Evolutionary conservation across 176 grass and related monocot species (phyloP).

Genomic region (Aegilops sharonensis): DNA sequence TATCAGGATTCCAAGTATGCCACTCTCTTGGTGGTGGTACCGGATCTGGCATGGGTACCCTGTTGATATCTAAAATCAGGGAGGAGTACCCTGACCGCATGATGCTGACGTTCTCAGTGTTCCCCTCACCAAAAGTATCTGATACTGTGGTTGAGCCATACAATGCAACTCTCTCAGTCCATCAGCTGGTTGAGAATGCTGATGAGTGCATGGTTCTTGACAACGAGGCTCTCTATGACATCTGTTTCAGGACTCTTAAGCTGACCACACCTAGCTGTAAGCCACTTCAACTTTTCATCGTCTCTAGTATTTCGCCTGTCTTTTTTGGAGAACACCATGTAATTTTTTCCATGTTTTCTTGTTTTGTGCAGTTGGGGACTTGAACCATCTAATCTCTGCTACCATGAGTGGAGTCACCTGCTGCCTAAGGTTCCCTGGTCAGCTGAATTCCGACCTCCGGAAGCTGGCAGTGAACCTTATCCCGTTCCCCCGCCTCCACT

Average conservation of each 20-base stretch:
- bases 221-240: slow-evolving; percentile 16
- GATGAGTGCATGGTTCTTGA: slow-evolving; percentile 20
- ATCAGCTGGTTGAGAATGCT: slow-evolving; percentile 16
- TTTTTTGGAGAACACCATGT: too few species aligned
- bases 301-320: not conserved
- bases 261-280: slow-evolving; percentile 19
- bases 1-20: slow-evolving; percentile 17
- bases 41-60: slow-evolving; percentile 5
- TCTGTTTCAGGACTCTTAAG: slow-evolving; percentile 22
- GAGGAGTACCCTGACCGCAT: slow-evolving; percentile 23
- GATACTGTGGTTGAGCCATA: slow-evolving; percentile 20
- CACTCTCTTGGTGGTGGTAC: slow-evolving; percentile 21
- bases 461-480: slow-evolving; percentile 81
- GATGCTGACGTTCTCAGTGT: slow-evolving; percentile 21
- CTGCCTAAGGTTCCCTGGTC: slow-evolving; percentile 82
- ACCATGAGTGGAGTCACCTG: slow-evolving; percentile 89
- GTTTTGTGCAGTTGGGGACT: slow-evolving; percentile 68
- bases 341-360: not conserved
- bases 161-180: slow-evolving; percentile 23
- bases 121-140: slow-evolving; percentile 4
- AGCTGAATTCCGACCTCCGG: slow-evolving; percentile 70
- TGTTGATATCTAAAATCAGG: slow-evolving; percentile 10
- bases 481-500: slow-evolving; percentile 77
- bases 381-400: slow-evolving; percentile 85
- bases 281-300: not conserved